These are phyloP conservation scores for Ustilaginoidea virens DNA, from an alignment of 2,329 filamentous ascomycete genomes.

Conservation along the genomic window DNA sequence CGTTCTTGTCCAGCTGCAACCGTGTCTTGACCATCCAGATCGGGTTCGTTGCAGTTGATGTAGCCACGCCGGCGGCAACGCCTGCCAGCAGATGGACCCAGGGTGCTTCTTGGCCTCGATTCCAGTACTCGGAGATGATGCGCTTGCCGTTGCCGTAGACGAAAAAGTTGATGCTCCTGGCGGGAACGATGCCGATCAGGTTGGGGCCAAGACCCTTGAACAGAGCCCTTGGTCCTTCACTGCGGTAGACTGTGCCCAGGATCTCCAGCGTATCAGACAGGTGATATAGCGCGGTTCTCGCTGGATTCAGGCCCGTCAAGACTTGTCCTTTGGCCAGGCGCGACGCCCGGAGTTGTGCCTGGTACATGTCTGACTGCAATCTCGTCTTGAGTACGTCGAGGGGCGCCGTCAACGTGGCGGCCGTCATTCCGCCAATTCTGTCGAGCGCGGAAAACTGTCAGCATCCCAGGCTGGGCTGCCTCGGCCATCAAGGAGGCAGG, in stretches of 20 bases:
- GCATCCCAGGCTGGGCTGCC: too few species aligned
- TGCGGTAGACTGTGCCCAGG: constrained; percentile 60
- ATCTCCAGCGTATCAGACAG: constrained; percentile 79
- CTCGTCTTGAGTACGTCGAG: constrained; percentile 90
- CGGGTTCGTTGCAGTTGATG: constrained; percentile 83
- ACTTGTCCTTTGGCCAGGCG: constrained; percentile 43
- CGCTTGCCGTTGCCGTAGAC: constrained; percentile 86
- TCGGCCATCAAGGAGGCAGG: too few species aligned
- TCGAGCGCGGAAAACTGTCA: constrained; percentile 7
- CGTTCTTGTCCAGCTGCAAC: constrained; percentile 79
- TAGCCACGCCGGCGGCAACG: constrained; percentile 64
- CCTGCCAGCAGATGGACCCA: constrained; percentile 69
- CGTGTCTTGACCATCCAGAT: constrained; percentile 96
- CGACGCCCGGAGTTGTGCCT: constrained; percentile 58
- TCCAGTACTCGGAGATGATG: constrained; percentile 59
- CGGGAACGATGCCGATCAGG: constrained; percentile 76
- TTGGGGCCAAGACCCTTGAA: constrained; percentile 93
- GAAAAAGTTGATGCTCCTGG: constrained; percentile 85
- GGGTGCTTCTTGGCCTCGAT: constrained; percentile 51
- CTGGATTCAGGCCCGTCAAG: constrained; percentile 36
- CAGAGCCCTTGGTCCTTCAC: constrained; percentile 72
- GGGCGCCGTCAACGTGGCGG: constrained; percentile 82
- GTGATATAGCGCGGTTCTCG: constrained; percentile 55
- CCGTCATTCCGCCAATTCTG: constrained; percentile 79
- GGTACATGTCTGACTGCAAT: constrained; percentile 89